A percentile compares a stretch with the other conserved stretches of the same genome.
Conservation (phyloP, 768 basidiomycete genomes). For the Trametes gibbosa region DNA sequence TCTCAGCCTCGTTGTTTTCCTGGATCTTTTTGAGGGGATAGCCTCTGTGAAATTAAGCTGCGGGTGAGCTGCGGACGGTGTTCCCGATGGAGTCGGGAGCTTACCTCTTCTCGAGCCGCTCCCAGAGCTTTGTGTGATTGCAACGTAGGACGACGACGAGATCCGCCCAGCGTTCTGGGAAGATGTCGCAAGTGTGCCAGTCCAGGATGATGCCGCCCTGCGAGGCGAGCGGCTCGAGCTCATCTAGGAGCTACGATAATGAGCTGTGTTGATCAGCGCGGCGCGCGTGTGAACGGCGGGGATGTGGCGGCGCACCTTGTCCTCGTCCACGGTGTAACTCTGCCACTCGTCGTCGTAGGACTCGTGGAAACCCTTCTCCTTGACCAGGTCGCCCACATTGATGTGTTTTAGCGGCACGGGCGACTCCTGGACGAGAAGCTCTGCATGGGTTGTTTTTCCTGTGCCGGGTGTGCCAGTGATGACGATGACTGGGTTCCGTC, state of each 20-base stretch:
- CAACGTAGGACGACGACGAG: constrained; percentile 91
- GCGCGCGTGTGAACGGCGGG: background rate
- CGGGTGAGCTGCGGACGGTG: background rate
- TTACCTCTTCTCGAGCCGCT: constrained; percentile 88
- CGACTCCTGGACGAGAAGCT: constrained; percentile 73
- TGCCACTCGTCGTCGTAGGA: constrained; percentile 95
- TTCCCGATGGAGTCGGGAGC: background rate
- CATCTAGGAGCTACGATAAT: constrained; percentile 70
- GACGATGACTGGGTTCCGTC: constrained; percentile 59
- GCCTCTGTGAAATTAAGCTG: constrained; percentile 44
- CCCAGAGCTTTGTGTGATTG: constrained; percentile 85
- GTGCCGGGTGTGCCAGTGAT: constrained; percentile 95
- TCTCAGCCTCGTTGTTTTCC: constrained; percentile 98
- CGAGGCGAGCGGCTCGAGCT: constrained; percentile 69
- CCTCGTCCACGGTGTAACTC: constrained; percentile 91
- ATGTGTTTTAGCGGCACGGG: constrained; percentile 72
- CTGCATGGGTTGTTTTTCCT: constrained; percentile 92
- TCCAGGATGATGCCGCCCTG: constrained; percentile 84
- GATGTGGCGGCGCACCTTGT: constrained; percentile 61
- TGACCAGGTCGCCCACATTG: constrained; percentile 89
- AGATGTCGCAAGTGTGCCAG: constrained; percentile 92
- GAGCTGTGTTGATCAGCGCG: constrained; percentile 8
- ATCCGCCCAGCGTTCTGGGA: constrained; percentile 96
- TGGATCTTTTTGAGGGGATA: constrained; percentile 93
- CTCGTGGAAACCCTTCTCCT: constrained; percentile 76